Evolutionary conservation across 768 basidiomycete species (phyloP).

Genomic region (Termitomyces sp.): DNA sequence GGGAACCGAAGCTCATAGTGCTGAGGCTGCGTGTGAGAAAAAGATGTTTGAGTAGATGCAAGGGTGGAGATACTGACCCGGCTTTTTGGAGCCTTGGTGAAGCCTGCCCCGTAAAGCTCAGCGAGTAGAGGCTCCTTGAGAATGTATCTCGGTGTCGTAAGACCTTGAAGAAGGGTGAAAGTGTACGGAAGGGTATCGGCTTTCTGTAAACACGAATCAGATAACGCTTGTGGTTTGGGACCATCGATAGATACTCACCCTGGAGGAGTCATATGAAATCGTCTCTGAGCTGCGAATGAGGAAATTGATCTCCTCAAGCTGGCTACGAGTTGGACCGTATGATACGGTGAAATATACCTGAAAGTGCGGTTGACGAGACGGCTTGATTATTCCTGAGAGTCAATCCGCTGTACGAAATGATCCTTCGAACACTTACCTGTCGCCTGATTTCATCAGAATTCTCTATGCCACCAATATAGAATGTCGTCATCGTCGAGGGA

Average conservation of each 20-base stretch:
- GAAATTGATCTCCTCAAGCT: slow-evolving; percentile 74
- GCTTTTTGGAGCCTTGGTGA: slow-evolving; percentile 62
- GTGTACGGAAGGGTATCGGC: slow-evolving; percentile 48
- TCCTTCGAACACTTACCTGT: slow-evolving; percentile 31
- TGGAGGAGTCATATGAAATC: slow-evolving; percentile 26
- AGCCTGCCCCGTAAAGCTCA: slow-evolving; percentile 81
- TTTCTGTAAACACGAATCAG: slow-evolving; percentile 1
- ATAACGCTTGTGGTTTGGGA: not conserved
- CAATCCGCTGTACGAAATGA: not conserved
- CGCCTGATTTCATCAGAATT: slow-evolving; percentile 40
- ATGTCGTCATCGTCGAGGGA: slow-evolving; percentile 70
- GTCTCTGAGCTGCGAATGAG: slow-evolving; percentile 47
- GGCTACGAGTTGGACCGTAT: slow-evolving; percentile 66
- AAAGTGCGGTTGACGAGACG: slow-evolving; percentile 52
- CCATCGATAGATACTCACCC: slow-evolving; percentile 15
- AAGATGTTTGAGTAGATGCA: not conserved
- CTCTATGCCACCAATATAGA: slow-evolving; percentile 69
- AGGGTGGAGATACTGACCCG: slow-evolving; percentile 34
- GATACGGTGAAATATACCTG: slow-evolving; percentile 72
- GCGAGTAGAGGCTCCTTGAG: slow-evolving; percentile 61
- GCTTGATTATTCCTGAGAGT: slow-evolving; percentile 26
- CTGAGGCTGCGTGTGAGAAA: slow-evolving; percentile 32
- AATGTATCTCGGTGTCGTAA: slow-evolving; percentile 52
- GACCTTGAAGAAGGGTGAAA: slow-evolving; percentile 44
- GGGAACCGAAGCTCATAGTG: slow-evolving; percentile 86